A percentile compares a stretch with the other conserved stretches of the same genome.
These are phyloP conservation scores for Dactylonectria macrodidyma DNA, from an alignment of 2,329 filamentous ascomycete genomes.

Conservation along the genomic window DNA sequence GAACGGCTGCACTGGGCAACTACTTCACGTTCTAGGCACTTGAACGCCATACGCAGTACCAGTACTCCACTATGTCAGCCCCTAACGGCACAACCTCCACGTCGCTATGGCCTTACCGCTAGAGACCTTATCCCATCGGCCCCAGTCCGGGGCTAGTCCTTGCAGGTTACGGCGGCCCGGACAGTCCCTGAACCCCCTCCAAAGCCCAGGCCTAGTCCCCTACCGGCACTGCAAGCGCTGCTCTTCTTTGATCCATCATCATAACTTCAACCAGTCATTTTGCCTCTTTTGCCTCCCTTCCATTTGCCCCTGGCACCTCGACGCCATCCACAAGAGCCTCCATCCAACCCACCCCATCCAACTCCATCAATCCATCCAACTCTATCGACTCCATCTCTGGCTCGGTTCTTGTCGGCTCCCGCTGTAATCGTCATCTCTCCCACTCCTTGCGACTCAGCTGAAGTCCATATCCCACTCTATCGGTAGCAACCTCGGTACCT, in stretches of 20 bases:
- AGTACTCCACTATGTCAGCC: neutral
- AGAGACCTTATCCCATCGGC: neutral
- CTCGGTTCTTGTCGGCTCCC: neutral
- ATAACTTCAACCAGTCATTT: neutral
- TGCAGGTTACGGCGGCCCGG: conserved; percentile 6
- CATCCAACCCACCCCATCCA: neutral
- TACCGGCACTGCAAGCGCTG: neutral
- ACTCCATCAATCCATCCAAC: neutral
- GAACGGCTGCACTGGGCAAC: neutral
- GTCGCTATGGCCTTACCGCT: neutral
- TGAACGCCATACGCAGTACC: neutral
- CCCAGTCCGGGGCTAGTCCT: neutral
- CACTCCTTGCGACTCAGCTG: conserved; percentile 9
- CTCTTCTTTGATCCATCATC: neutral
- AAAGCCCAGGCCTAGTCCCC: neutral
- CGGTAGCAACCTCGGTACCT: too few species aligned
- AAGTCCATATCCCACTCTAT: neutral
- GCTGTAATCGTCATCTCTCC: neutral
- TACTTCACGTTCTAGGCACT: neutral
- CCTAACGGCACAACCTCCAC: neutral
- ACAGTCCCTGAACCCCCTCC: conserved; percentile 2
- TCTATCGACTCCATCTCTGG: too few species aligned
- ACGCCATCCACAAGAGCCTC: conserved; percentile 3
- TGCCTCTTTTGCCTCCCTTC: neutral
- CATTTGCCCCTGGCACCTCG: neutral